Conservation (phyloP, 2,329 filamentous ascomycete species). For the Didymella glomerata region DNA sequence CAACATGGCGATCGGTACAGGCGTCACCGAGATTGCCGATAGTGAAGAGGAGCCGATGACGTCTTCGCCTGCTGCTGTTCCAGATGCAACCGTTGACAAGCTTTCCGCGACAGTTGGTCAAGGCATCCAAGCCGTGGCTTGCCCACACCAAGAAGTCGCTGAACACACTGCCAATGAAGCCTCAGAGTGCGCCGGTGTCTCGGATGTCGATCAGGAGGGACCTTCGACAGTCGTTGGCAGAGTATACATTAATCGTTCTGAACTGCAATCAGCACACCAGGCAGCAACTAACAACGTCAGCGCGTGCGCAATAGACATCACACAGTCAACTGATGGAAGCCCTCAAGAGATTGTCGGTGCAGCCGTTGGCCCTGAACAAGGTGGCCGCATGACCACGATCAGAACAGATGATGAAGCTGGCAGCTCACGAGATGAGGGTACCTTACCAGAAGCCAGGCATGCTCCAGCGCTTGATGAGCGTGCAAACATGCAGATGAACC, state of each 20-base stretch:
- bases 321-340: not conserved
- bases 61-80: conserved; percentile 36
- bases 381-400: not conserved
- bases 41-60: conserved; percentile 46
- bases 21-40: conserved; percentile 41
- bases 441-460: not conserved
- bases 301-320: not conserved
- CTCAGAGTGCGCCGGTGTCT: conserved; percentile 20
- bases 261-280: conserved; percentile 18
- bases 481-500: not conserved
- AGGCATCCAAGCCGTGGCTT: conserved; percentile 33
- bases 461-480: not conserved
- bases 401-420: not conserved
- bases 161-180: conserved; percentile 19
- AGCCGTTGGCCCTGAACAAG: not conserved
- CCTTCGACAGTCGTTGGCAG: conserved; percentile 23
- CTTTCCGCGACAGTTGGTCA: conserved; percentile 31
- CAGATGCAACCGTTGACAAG: conserved; percentile 31
- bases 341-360: not conserved
- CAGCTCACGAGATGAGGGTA: not conserved
- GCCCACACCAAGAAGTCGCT: conserved; percentile 27
- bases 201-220: conserved; percentile 23
- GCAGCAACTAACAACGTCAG: not conserved
- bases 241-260: conserved; percentile 17
- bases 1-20: conserved; percentile 37